These are phyloP conservation scores for Monosporascus sp. DNA, from an alignment of 2,329 filamentous ascomycete species.

Conservation along the genomic window DNA sequence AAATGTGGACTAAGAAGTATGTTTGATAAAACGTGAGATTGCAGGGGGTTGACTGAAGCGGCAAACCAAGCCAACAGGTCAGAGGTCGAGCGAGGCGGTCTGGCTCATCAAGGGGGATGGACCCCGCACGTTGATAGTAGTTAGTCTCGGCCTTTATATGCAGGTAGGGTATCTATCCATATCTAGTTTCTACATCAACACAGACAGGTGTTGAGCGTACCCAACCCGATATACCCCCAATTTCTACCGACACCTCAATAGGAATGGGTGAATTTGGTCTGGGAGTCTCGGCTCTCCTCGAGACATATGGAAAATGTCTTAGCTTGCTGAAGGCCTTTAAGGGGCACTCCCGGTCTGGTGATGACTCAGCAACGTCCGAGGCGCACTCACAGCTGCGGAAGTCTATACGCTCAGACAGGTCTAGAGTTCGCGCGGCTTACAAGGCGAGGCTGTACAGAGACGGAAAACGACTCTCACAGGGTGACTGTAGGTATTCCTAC, in stretches of 20 bases:
- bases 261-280: conserved; percentile 37
- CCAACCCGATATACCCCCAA: no score
- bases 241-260: neutral
- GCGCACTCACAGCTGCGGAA: conserved; percentile 27
- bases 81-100: no score
- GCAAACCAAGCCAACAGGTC: no score
- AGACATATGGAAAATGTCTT: conserved; percentile 43
- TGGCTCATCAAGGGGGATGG: no score
- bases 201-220: no score
- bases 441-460: conserved; percentile 33
- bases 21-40: no score
- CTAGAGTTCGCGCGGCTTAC: conserved; percentile 38
- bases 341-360: conserved; percentile 6
- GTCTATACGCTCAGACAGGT: conserved; percentile 34
- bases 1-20: no score
- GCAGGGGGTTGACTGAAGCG: no score
- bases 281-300: conserved; percentile 38
- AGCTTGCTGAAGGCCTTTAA: conserved; percentile 34
- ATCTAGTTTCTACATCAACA: no score
- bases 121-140: neutral
- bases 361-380: conserved; percentile 13
- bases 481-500: conserved; percentile 38
- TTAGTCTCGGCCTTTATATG: neutral
- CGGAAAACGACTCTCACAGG: conserved; percentile 38
- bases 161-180: no score